Percentiles rank a stretch among this genome's conserved stretches.
Conservation (phyloP, 192 early-diverging fungal species). For the Mycoemilia scoparia region DNA sequence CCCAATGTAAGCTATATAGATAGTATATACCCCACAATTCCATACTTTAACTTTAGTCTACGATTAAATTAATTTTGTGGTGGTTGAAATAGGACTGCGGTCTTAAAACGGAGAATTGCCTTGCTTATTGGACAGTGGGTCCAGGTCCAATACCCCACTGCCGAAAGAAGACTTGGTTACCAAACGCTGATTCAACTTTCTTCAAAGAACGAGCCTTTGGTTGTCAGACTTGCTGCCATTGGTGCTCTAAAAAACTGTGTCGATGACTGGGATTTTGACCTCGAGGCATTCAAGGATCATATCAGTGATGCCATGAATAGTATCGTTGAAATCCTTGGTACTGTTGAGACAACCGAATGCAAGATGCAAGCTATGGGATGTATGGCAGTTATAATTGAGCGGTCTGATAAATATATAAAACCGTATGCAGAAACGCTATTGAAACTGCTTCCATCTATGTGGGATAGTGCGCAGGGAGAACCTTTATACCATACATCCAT, state of each 20-base stretch:
- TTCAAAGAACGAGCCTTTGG: conserved; percentile 48
- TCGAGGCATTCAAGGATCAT: conserved; percentile 44
- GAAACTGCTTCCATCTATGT: conserved; percentile 56
- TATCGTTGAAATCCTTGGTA: conserved; percentile 37
- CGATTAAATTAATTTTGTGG: background rate
- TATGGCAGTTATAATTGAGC: conserved; percentile 2
- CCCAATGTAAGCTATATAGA: background rate
- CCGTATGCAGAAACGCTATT: conserved; percentile 56
- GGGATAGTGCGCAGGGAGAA: conserved; percentile 55
- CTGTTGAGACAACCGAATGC: conserved; percentile 58
- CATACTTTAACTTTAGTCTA: background rate
- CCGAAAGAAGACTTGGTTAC: conserved; percentile 47
- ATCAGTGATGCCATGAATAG: conserved; percentile 36
- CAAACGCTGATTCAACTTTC: conserved; percentile 49
- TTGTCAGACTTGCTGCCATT: conserved; percentile 63
- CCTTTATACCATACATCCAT: conserved; percentile 68
- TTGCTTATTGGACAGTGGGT: conserved; percentile 80
- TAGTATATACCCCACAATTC: background rate
- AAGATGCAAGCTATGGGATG: conserved; percentile 51
- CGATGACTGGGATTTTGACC: conserved; percentile 81
- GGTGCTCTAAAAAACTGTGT: conserved; percentile 43
- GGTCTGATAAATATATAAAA: conserved; percentile 29
- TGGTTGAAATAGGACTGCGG: conserved; percentile 5
- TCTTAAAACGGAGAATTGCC: conserved; percentile 48
- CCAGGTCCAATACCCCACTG: conserved; percentile 47